Conservation (phyloP, 768 basidiomycete species). For the Leucogyrophana mollusca region DNA sequence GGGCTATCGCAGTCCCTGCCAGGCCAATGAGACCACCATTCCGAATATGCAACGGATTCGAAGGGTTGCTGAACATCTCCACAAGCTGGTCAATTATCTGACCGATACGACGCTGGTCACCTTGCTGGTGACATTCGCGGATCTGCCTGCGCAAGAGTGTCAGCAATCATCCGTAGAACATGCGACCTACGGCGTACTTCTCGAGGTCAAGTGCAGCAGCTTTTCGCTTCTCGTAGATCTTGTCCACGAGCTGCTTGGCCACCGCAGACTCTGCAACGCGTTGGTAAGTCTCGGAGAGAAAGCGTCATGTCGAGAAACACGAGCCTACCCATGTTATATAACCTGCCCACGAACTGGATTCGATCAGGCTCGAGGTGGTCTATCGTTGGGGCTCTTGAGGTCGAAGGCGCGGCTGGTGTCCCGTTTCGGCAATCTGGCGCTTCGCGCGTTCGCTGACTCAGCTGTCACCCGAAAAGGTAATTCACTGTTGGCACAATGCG, state of each 20-base stretch:
- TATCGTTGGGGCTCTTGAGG: no score
- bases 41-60: constrained; percentile 83
- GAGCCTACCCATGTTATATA: constrained; percentile 1
- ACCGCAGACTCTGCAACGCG: constrained; percentile 60
- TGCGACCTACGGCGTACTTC: constrained; percentile 55
- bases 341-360: no score
- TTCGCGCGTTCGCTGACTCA: no score
- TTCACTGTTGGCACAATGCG: no score
- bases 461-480: no score
- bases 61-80: constrained; percentile 84
- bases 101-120: constrained; percentile 77
- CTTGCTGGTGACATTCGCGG: constrained; percentile 80
- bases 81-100: constrained; percentile 93
- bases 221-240: constrained; percentile 96
- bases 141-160: constrained; percentile 57
- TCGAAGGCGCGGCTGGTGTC: no score
- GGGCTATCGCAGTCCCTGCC: constrained; percentile 94
- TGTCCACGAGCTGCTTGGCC: constrained; percentile 82
- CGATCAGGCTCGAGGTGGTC: no score
- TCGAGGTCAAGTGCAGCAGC: constrained; percentile 93
- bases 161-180: constrained; percentile 1
- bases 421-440: no score
- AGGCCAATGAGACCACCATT: constrained; percentile 96
- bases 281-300: not conserved
- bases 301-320: not conserved